Conservation (phyloP, 495 filamentous ascomycete species). For the Pyrenula massariospora region DNA sequence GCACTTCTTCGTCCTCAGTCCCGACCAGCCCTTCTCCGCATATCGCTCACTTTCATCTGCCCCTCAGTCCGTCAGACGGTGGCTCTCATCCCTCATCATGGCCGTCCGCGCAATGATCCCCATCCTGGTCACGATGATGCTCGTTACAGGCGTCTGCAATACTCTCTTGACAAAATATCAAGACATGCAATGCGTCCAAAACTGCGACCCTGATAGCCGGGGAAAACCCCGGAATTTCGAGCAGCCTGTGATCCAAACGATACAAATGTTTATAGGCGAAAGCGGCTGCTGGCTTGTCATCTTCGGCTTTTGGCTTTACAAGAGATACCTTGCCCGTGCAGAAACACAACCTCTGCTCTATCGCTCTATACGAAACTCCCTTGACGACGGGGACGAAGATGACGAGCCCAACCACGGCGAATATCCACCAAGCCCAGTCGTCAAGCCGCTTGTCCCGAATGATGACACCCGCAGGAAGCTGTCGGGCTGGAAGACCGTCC, state of each 20-base stretch:
- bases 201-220: slow-evolving; percentile 70
- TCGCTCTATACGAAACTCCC: slow-evolving; percentile 37
- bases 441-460: slow-evolving; percentile 34
- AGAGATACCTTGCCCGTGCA: slow-evolving; percentile 35
- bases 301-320: slow-evolving; percentile 49
- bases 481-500: slow-evolving; percentile 55
- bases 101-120: slow-evolving; percentile 54
- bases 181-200: slow-evolving; percentile 92
- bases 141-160: slow-evolving; percentile 86
- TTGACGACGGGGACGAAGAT: slow-evolving; percentile 34
- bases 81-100: slow-evolving; percentile 23
- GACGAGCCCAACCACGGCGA: slow-evolving; percentile 19
- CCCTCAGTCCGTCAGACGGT: too few species aligned
- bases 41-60: background rate
- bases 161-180: slow-evolving; percentile 95
- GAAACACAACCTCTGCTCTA: slow-evolving; percentile 43
- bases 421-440: slow-evolving; percentile 17
- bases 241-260: slow-evolving; percentile 93
- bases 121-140: slow-evolving; percentile 85
- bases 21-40: background rate
- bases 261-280: slow-evolving; percentile 90
- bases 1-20: background rate
- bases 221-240: slow-evolving; percentile 60
- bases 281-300: slow-evolving; percentile 88
- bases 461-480: slow-evolving; percentile 43